Base-by-base conservation (phyloP, 768 basidiomycete genomes). In the Fomitopsis serialis region DNA sequence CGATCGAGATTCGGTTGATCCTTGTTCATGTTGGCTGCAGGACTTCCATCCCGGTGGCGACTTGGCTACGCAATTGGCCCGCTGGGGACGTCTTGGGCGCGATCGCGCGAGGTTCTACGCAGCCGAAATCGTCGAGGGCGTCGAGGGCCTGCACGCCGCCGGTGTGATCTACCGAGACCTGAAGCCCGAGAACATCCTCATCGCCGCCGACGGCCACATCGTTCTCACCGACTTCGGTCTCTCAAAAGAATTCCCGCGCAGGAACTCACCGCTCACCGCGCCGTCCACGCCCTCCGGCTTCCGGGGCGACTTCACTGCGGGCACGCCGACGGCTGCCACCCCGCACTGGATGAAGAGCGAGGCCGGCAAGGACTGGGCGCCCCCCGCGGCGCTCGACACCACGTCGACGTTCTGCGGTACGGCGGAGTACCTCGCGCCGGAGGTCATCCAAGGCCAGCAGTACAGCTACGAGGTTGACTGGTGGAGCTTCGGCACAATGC, bases 401-500 rank as follows among this genome's bases (percentile, higher is more conserved):
- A 94, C 94, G 21, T 83, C 75, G 23, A 94, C 94, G 8, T 96
- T 97, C 66, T 96, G 90, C 69, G 93, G 93, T 10, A 96, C 93
- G n/a, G 93, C 93, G 2, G 93, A 96, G 70, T 97, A 97, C 61
- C 80, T 97, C 7, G 93, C 97, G 12, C 97, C 97, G 0, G 96
- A 99, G 71, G 94, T 98, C 43, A 92, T 98, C 60, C 89, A 92
- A 63, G 91, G 94, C 1, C 68, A 89, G 61, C 80, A 85, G 19
- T 96, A 98, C 66, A 86, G 87, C 58, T 98, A 93, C 63, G 92
- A 94, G 60, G 92, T 96, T 21, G 96, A 98, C 67, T 96, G 93
- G 91, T 99, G 94, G 95, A 91, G 88, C 59, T 89, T 96, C 63
- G 96, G 96, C 34, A 98, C 96, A 57, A 96, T 98, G 89, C 72